Percentiles rank a stretch among this genome's conserved stretches.
Evolutionary conservation across 768 basidiomycete species (phyloP).

Genomic region (Tylopilus felleus): DNA sequence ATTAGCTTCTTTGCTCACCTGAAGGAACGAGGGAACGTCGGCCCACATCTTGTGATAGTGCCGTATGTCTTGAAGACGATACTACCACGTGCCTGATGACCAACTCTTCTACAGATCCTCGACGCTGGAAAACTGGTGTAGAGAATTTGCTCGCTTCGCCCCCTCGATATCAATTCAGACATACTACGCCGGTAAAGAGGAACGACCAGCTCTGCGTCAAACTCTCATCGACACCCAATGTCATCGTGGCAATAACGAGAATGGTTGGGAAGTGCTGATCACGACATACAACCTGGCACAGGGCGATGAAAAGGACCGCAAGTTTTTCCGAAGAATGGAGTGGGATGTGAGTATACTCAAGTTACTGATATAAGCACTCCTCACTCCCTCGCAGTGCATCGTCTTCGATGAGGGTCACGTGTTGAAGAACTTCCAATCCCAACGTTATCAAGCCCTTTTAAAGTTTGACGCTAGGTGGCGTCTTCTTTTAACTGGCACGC

Average conservation of each 20-base stretch:
- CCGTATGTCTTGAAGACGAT: conserved; percentile 58
- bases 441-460: conserved; percentile 86
- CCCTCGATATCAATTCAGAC: conserved; percentile 82
- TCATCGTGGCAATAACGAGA: conserved; percentile 42
- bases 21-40: conserved; percentile 71
- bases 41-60: conserved; percentile 92
- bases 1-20: conserved; percentile 94
- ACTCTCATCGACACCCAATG: conserved; percentile 62
- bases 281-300: conserved; percentile 96
- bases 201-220: conserved; percentile 70
- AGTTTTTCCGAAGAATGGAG: conserved; percentile 85
- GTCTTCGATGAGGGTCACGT: conserved; percentile 98
- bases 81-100: conserved; percentile 1
- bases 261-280: conserved; percentile 89
- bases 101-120: conserved; percentile 61
- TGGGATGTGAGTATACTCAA: conserved; percentile 75
- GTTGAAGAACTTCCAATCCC: conserved; percentile 96
- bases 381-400: conserved; percentile 57
- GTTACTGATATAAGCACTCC: background rate
- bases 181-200: conserved; percentile 92
- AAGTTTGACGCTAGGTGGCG: conserved; percentile 87
- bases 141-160: conserved; percentile 91
- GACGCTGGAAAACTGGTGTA: conserved; percentile 97
- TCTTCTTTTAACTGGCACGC: conserved; percentile 91
- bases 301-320: conserved; percentile 81